Percentiles rank a stretch among this genome's conserved stretches.
Conservation (phyloP, 768 basidiomycete species). For the Dioszegia aurantiaca region DNA sequence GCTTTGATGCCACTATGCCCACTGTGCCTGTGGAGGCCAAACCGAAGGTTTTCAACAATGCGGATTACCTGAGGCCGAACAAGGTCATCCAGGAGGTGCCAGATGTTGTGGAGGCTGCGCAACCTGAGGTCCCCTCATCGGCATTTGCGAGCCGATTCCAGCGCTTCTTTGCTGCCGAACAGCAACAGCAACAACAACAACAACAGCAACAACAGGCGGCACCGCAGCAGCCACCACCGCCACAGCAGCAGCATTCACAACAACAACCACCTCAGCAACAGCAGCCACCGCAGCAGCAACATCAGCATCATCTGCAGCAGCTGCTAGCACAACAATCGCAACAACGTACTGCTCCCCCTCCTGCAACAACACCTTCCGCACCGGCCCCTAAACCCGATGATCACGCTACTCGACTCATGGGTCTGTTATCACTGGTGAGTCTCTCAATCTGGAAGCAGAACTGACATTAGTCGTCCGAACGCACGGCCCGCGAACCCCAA, state of each 20-base stretch:
- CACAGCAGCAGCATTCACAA: background rate
- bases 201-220: too few species aligned
- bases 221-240: background rate
- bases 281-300: background rate
- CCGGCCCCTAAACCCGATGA: conserved; percentile 11
- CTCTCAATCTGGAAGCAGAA: background rate
- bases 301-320: background rate
- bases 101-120: conserved; percentile 17
- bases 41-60: conserved; percentile 36
- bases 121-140: conserved; percentile 3
- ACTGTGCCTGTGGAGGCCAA: conserved; percentile 19
- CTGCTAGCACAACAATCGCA: background rate
- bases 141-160: conserved; percentile 42
- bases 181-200: too few species aligned
- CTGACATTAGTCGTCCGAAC: conserved; percentile 3
- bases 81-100: conserved; percentile 11
- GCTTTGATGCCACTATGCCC: conserved; percentile 23
- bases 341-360: background rate
- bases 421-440: conserved; percentile 14
- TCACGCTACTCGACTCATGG: conserved; percentile 20
- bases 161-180: conserved; percentile 32
- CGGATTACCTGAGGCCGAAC: conserved; percentile 36
- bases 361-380: background rate
- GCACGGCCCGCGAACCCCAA: background rate
- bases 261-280: background rate